Evolutionary conservation across 352 stramenopile species (phyloP), one percentile per base, ranked within the genome.

Genomic region (Plasmopara viticola): DNA sequence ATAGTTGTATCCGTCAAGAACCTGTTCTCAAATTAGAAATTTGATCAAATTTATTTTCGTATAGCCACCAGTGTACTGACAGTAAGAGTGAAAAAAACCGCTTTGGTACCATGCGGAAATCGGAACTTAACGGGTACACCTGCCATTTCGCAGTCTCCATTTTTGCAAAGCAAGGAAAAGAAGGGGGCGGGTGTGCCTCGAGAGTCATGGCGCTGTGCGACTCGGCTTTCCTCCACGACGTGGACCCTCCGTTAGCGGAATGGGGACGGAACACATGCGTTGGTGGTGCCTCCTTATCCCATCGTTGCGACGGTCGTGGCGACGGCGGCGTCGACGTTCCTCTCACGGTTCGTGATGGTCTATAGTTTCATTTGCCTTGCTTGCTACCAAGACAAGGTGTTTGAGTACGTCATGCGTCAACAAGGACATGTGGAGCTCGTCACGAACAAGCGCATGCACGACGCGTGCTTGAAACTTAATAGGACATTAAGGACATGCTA

Each of bases 371-470:
- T 71, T 5, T 85, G 74, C 82, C 14, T 37, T 90, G 3, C 58
- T 86, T n/a, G 74, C 86, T 65, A 85, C 83, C 55, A 86, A 86
- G 59, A 57, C 87, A 25, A 25, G 3, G 20, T 18, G 67, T 86
- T 43, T 86, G 74, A 44, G 10, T 35, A 35, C 20, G 20, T 25
- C 20, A 25, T 25, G 20, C 20, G 20, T 25, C 20, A 25, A 25
- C 20, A 25, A 25, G 20, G 20, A 25, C 20, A 25, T 25, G 31
- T 35, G 31, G 31, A 35, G 56, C 61, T 83, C 39, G 80, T 41
- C 62, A 78, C 42, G 65, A 25, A 25, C 20, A 25, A 74, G 34
- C 51, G 61, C 9, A 54, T 48, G 8, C 68, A 77, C 48, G 50
- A n/a, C n/a, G n/a, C n/a, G n/a, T n/a, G n/a, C n/a, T n/a, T n/a